phyloP scores from a whole-genome alignment of 495 filamentous ascomycete species.

The Penicillium macrosclerotiorum region DNA sequence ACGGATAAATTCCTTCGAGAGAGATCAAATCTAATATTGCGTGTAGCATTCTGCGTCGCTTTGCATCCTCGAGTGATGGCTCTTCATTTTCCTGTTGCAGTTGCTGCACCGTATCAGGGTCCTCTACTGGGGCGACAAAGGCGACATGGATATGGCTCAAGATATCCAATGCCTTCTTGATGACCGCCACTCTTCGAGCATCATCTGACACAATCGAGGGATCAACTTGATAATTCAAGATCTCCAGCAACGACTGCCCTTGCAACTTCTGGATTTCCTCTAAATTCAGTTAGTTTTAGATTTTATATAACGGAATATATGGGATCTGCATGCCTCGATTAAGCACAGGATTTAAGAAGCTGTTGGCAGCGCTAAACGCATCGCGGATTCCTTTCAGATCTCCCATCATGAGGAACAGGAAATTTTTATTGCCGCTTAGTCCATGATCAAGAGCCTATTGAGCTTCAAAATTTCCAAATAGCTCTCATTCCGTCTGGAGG shows the following conservation, averaged over 20 bases:
- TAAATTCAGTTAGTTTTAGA: slow-evolving; percentile 32
- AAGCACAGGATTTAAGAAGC: slow-evolving; percentile 44
- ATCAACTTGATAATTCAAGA: slow-evolving; percentile 16
- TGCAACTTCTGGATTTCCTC: slow-evolving; percentile 38
- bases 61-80: slow-evolving; percentile 40
- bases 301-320: slow-evolving; percentile 1
- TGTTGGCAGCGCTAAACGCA: slow-evolving; percentile 38
- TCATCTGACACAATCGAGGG: slow-evolving; percentile 4
- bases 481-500: background rate
- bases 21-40: slow-evolving; percentile 53
- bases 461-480: background rate
- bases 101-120: slow-evolving; percentile 5
- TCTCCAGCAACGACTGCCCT: slow-evolving; percentile 40
- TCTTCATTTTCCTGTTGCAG: slow-evolving; percentile 16
- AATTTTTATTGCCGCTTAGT: too few relatives aligned
- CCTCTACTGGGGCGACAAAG: slow-evolving; percentile 28
- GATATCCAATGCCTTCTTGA: slow-evolving; percentile 38
- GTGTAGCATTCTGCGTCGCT: slow-evolving; percentile 45
- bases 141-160: slow-evolving; percentile 38
- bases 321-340: slow-evolving; percentile 39
- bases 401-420: slow-evolving; percentile 38
- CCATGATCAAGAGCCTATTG: too few relatives aligned
- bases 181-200: slow-evolving; percentile 24
- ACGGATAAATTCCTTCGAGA: slow-evolving; percentile 57
- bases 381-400: slow-evolving; percentile 17